Conservation (phyloP, 2,329 filamentous ascomycete species). For the Colletotrichum sp. region DNA sequence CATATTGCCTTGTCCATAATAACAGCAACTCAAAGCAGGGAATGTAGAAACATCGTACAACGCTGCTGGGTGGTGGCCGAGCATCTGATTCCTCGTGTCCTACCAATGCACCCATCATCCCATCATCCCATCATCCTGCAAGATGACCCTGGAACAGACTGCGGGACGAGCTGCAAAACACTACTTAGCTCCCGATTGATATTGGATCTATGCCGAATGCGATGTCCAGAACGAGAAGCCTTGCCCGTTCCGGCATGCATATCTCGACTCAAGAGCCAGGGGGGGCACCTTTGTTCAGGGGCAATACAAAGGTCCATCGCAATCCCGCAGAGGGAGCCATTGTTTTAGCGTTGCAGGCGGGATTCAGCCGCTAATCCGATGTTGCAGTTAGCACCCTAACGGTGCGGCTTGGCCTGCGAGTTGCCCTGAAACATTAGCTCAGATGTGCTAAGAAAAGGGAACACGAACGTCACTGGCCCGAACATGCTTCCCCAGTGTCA, state of each 20-base stretch:
- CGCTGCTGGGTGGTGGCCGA: not conserved
- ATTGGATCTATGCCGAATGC: not conserved
- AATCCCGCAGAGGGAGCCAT: not conserved
- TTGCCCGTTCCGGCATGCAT: not conserved
- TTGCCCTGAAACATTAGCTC: slow-evolving; percentile 8
- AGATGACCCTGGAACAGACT: not conserved
- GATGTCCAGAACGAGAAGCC: not conserved
- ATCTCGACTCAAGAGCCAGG: not conserved
- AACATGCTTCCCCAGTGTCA: not conserved
- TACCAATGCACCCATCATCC: not conserved
- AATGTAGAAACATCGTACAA: not conserved
- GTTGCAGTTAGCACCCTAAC: not conserved
- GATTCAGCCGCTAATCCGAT: not conserved
- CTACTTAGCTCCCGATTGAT: not conserved
- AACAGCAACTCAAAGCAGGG: not conserved
- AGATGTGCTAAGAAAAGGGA: not conserved
- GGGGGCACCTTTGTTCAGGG: not conserved
- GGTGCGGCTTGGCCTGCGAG: not conserved
- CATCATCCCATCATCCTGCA: not conserved
- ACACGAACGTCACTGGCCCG: not conserved
- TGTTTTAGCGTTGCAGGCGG: not conserved
- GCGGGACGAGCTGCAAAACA: not conserved
- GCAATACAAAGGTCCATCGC: not conserved
- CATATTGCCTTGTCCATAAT: not conserved
- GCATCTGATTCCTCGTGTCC: not conserved